Evolutionary conservation across 148 eudicot species (phyloP).

Genomic region (Heliosperma pusillum): DNA sequence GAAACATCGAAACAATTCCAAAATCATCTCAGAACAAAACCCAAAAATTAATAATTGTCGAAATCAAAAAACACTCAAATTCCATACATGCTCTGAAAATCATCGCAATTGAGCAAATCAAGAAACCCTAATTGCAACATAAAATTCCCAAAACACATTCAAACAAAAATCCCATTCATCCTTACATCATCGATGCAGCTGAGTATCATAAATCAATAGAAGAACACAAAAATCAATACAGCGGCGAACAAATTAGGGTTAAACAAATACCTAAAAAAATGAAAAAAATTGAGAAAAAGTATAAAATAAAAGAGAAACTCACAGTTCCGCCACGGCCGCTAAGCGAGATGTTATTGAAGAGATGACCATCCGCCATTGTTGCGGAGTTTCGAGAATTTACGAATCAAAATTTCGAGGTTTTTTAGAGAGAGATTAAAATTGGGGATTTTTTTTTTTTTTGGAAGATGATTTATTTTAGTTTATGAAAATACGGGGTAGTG

Average conservation of each 20-base stretch:
- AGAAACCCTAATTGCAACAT: slow-evolving; percentile 9
- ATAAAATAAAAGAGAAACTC: slow-evolving; percentile 21
- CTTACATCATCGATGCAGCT: neutral
- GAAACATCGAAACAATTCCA: neutral
- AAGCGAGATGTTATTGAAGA: slow-evolving; percentile 79
- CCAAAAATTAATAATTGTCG: neutral
- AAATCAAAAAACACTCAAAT: no score
- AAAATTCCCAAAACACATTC: neutral
- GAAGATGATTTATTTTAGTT: no score
- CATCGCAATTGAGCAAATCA: neutral
- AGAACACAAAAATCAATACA: neutral
- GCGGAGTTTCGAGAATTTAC: neutral
- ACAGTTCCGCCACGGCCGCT: slow-evolving; percentile 95
- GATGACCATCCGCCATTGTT: slow-evolving; percentile 75
- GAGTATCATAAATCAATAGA: neutral
- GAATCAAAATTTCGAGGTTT: neutral
- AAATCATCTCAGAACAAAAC: neutral
- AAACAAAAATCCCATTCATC: neutral
- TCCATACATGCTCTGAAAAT: neutral
- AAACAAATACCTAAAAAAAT: neutral
- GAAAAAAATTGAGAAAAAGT: neutral
- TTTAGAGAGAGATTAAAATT: neutral
- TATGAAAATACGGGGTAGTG: no score
- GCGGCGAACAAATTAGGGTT: slow-evolving; percentile 27
- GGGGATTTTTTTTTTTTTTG: neutral